Base-by-base conservation (phyloP, 139 green algal species). In the Tetratostichococcus sp. region DNA sequence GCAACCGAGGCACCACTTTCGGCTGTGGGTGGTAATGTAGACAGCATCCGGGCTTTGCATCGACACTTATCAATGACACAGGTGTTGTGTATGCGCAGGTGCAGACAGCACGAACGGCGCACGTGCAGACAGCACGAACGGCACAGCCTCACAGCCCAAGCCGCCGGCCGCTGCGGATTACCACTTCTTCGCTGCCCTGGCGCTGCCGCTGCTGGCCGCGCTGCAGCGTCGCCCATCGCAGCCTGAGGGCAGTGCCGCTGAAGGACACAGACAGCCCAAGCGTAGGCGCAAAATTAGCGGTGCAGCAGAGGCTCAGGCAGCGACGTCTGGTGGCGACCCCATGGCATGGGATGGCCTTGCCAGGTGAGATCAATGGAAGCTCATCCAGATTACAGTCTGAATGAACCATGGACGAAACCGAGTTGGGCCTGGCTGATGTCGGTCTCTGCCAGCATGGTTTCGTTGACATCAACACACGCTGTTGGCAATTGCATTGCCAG, bases 121-220 rank as follows among this genome's bases (percentile, higher is more conserved):
- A 17, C 66, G 25, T 43, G 50, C n/a, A n/a, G n/a, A n/a, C n/a
- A n/a, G n/a, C n/a, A n/a, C n/a, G n/a, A n/a, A n/a, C n/a, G n/a
- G n/a, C n/a, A 50, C 39, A 50, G 8, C 39, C 11, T 6, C 50
- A 17, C 50, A 4, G 50, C 50, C 14, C 17, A 62, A 62, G 50
- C 50, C 4, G 50, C 50, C 50, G 50, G 2, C 19, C 2, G 50
- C 62, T 11, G 76, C 70, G 0, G 70, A 77, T 39, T 80, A 77
- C 22, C 58, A 76, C 25, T 80, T 80, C 31, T 80, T 73, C 67
- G 14, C 73, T 6, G 58, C 65, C 2, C 62, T 80, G 70, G 30
- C 57, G 62, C 35, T 42, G 34, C 68, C 62, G 22, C 59, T 80
- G 43, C 33, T 65, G 26, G 59, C 33, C 3, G 66, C 50, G 50